Percentiles rank a stretch among this genome's conserved stretches.
phyloP scores from a whole-genome alignment of 2,329 filamentous ascomycete species.

The Alternaria sp. region DNA sequence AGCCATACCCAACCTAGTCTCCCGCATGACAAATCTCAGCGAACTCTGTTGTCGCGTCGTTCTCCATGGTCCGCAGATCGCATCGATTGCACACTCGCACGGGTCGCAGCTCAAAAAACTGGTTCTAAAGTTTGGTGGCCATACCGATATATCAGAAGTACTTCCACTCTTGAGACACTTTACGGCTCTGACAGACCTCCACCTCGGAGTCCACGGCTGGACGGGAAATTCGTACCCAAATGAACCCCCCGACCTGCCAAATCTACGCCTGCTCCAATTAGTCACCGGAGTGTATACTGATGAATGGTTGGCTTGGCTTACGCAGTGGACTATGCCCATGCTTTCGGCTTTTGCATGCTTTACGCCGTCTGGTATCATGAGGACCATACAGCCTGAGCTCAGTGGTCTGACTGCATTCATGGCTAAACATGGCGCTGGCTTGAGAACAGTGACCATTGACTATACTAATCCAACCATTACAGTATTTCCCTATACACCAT shows the following conservation, averaged over 20 bases:
- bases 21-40: neutral
- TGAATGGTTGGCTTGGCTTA: neutral
- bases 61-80: neutral
- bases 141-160: neutral
- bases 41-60: neutral
- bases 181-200: constrained; percentile 4
- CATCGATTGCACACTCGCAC: constrained; percentile 1
- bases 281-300: neutral
- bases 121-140: neutral
- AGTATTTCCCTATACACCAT: neutral
- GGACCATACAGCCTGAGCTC: neutral
- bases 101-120: neutral
- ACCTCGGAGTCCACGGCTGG: neutral
- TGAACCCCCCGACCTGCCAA: neutral
- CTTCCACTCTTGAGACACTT: constrained; percentile 4
- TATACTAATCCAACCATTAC: neutral
- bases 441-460: neutral
- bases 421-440: neutral
- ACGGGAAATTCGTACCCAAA: neutral
- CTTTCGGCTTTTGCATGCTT: neutral
- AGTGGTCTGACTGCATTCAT: neutral
- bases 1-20: neutral
- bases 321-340: neutral
- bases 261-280: neutral
- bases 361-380: neutral